These are phyloP conservation scores for Tilletiopsis washingtonensis DNA, from an alignment of 1,284 basidiomycete genomes.

Conservation along the genomic window DNA sequence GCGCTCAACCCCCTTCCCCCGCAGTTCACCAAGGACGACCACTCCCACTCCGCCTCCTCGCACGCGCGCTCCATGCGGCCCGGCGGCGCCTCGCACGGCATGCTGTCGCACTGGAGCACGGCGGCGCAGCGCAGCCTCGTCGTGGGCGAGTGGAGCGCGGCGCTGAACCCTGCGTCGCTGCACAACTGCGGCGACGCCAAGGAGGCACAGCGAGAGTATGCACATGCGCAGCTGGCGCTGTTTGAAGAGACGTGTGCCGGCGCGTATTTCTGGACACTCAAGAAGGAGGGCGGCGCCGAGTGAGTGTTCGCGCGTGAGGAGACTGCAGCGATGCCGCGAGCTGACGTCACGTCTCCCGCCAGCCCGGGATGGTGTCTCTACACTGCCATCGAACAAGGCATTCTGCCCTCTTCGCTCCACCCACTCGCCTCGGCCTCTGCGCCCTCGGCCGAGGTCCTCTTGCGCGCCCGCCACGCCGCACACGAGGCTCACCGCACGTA, in stretches of 20 bases:
- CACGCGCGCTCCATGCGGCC: constrained; percentile 49
- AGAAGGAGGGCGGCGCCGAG: constrained; percentile 63
- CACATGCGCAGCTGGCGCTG: constrained; percentile 60
- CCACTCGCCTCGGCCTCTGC: neutral
- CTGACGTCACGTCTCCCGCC: neutral
- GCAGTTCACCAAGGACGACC: constrained; percentile 65
- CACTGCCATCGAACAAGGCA: constrained; percentile 61
- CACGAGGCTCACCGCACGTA: constrained; percentile 11
- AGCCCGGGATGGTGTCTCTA: constrained; percentile 65
- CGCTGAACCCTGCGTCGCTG: constrained; percentile 63
- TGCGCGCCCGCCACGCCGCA: neutral
- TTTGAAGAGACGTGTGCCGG: constrained; percentile 65
- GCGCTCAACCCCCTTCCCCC: no score
- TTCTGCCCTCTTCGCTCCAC: constrained; percentile 52
- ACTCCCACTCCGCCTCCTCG: constrained; percentile 54
- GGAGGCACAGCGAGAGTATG: constrained; percentile 51
- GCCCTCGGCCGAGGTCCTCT: neutral
- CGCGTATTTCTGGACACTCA: constrained; percentile 83
- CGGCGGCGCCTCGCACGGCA: neutral
- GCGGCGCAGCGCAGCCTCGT: constrained; percentile 56
- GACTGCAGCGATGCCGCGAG: neutral
- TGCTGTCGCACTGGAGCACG: neutral
- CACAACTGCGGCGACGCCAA: constrained; percentile 13
- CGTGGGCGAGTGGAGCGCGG: constrained; percentile 71
- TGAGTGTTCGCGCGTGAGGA: neutral